phyloP scores from a whole-genome alignment of 805 yeast genomes.

The Isabelozyma rhagii region DNA sequence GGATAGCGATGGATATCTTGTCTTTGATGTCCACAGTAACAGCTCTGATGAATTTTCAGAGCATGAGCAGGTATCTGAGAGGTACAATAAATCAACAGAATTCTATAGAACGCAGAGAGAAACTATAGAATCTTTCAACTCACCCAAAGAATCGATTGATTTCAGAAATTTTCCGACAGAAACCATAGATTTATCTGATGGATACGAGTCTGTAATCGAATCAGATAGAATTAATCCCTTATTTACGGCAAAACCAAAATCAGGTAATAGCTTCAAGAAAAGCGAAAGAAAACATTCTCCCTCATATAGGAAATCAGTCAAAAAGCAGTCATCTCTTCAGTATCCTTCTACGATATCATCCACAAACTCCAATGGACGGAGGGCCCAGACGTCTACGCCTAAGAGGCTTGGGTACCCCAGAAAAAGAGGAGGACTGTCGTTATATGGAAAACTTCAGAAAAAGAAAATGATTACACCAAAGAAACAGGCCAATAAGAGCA shows the following conservation, averaged over 20 bases:
- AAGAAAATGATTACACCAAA: not conserved
- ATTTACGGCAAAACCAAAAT: too few relatives aligned
- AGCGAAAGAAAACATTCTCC: not conserved
- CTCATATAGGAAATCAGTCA: not conserved
- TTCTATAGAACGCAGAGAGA: too few relatives aligned
- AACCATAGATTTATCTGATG: not conserved
- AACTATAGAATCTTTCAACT: too few relatives aligned
- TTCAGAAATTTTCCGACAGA: not conserved
- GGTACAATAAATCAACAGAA: too few relatives aligned
- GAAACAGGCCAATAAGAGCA: not conserved
- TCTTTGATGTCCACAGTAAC: not conserved
- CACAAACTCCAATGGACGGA: too few relatives aligned
- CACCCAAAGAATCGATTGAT: not conserved
- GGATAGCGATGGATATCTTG: not conserved
- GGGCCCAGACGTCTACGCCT: too few relatives aligned
- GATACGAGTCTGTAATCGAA: slow-evolving; percentile 11
- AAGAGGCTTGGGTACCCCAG: too few relatives aligned
- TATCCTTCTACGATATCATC: not conserved
- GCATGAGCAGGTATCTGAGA: not conserved
- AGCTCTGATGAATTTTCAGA: not conserved
- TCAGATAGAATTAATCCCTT: slow-evolving; percentile 9
- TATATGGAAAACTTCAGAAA: not conserved
- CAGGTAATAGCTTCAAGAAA: not conserved
- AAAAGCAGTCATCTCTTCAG: not conserved
- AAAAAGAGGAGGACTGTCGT: not conserved